Evolutionary conservation across 1,139 yeast genomes (phyloP).

Genomic region (Yamadazyma taylorii): DNA sequence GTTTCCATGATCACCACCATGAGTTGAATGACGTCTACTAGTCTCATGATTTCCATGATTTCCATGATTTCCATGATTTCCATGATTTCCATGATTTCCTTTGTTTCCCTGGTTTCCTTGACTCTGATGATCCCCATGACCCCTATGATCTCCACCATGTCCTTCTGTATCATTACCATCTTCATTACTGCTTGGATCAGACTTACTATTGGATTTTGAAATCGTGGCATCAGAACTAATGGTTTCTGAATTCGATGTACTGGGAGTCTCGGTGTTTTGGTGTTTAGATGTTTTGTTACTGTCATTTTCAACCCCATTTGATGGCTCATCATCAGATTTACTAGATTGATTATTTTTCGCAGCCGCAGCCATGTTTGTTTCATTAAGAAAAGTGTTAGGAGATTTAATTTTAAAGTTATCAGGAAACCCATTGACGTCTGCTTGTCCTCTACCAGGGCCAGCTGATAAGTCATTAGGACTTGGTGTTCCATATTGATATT

Average conservation of each 20-base stretch:
- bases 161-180: not conserved
- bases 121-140: not conserved
- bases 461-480: slow-evolving; percentile 1
- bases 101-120: not conserved
- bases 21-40: too few species aligned
- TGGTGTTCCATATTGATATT: slow-evolving; percentile 18
- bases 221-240: slow-evolving; percentile 1
- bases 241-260: slow-evolving; percentile 1
- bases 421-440: slow-evolving; percentile 1
- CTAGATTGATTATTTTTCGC: not conserved
- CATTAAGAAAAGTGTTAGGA: slow-evolving; percentile 1
- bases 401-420: slow-evolving; percentile 1
- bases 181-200: not conserved
- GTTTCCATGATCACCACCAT: too few species aligned
- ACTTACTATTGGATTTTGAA: slow-evolving; percentile 2
- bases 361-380: slow-evolving; percentile 1
- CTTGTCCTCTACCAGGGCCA: slow-evolving; percentile 4
- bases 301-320: not conserved
- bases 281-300: not conserved
- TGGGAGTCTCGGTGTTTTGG: not conserved
- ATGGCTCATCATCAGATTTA: not conserved
- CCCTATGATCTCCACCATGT: not conserved
- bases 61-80: not conserved
- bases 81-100: not conserved
- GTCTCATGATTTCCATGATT: too few species aligned